Conservation (phyloP, 2,329 filamentous ascomycete species). For the Colletotrichum sp. region DNA sequence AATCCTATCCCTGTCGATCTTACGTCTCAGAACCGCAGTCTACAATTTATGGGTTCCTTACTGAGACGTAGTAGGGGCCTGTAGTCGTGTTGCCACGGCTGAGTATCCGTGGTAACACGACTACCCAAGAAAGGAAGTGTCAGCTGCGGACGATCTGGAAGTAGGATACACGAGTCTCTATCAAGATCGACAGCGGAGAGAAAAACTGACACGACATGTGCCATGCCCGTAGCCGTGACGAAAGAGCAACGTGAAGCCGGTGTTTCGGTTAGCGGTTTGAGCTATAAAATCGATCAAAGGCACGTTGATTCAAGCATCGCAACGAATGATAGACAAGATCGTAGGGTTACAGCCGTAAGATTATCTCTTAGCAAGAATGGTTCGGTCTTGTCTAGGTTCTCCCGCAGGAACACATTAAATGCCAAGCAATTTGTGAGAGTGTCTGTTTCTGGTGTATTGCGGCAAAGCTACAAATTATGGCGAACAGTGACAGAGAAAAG, state of each 20-base stretch:
- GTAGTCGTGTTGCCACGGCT: too few relatives aligned
- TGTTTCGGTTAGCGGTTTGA: background rate
- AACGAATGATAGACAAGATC: too few relatives aligned
- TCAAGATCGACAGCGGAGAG: background rate
- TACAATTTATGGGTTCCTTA: too few relatives aligned
- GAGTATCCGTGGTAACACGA: too few relatives aligned
- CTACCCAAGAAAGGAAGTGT: background rate
- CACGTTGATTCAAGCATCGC: background rate
- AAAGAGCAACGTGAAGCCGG: background rate
- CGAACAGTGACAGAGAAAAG: fast-evolving
- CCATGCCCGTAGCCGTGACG: background rate
- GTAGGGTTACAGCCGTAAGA: too few relatives aligned
- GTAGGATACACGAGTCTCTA: background rate
- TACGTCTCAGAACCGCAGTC: too few relatives aligned
- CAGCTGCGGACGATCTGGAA: background rate
- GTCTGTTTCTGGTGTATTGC: background rate
- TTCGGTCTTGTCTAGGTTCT: too few relatives aligned
- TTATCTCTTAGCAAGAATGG: too few relatives aligned
- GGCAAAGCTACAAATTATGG: background rate
- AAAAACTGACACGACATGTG: background rate
- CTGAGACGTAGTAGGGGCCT: too few relatives aligned
- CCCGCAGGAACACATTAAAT: too few relatives aligned
- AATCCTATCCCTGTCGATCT: background rate
- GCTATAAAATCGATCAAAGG: fast-evolving
- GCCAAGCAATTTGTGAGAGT: too few relatives aligned